Base-by-base conservation (phyloP, 441 rosid genomes). In the Omphalea diandra region DNA sequence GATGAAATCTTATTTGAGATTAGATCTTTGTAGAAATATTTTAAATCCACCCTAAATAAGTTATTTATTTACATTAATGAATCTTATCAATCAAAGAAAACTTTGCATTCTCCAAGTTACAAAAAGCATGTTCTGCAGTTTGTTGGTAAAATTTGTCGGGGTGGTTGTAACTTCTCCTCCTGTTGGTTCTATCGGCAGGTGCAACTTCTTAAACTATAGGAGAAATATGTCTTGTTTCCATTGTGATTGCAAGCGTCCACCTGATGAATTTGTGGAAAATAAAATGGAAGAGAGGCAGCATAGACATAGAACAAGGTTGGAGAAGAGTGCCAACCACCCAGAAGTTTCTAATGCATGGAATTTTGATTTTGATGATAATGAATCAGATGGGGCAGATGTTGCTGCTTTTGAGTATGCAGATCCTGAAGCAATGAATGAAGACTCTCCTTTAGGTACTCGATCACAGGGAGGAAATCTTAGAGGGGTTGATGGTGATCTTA, bases 311-410 rank as follows among this genome's bases (percentile, higher is more conserved):
- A 43, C 76, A 74, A 78, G 84, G 69, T 33, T 71, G 24, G 90
- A 81, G 73, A 84, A 84, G 70, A 72, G 63, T 75, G 73, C 81
- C 44, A 77, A 60, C 49, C 81, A 84, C 61, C 76, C 76, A 38
- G 94, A 86, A 77, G 89, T 92, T 69, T 85, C 94, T 61, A 88
- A 90, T 78, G 93, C 96, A 24, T 94, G 99, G 98, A 94, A 92
- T 83, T 94, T 94, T 70, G 90, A 94, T 76, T 94, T 94, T 50
- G 99, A 94, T 68, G 99, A 94, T 33, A 86, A 89, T 78, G 98
- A 92, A 85, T 94, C 98, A 40, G 98, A 94, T 73, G 98, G 99
- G 1, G 98, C 97, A 67, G 98, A 92, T 83, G 94, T 92, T 74
- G 98, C 91, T 79, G 88, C 94, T 1, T 92, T 92, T 71, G 97